Evolutionary conservation across 2,329 filamentous ascomycete species (phyloP).

Genomic region (Alternaria consortialis): DNA sequence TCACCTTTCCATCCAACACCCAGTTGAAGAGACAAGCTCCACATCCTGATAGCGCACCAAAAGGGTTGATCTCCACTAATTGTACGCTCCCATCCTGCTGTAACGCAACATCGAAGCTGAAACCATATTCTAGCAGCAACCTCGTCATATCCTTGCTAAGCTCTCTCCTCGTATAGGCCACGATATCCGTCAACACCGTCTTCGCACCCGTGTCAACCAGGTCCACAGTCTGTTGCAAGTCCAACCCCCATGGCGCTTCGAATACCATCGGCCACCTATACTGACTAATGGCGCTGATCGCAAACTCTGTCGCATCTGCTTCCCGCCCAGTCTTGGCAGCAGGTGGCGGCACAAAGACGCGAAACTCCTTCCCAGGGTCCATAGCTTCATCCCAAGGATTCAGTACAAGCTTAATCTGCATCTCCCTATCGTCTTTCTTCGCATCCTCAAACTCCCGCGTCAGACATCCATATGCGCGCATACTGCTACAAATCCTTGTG

Average conservation of each 20-base stretch:
- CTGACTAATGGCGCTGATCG: conserved; percentile 22
- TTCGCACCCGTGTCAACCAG: conserved; percentile 6
- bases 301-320: not conserved
- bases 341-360: conserved; percentile 56
- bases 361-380: conserved; percentile 52
- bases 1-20: conserved; percentile 49
- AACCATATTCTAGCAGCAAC: conserved; percentile 51
- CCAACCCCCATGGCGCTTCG: not conserved
- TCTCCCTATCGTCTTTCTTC: conserved; percentile 21
- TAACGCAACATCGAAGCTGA: conserved; percentile 57
- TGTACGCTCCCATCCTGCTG: conserved; percentile 38
- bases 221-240: not conserved
- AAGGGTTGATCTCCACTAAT: conserved; percentile 59
- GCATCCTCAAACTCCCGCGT: conserved; percentile 21
- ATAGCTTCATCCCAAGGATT: conserved; percentile 56
- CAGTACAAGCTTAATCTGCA: conserved; percentile 50
- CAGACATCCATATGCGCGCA: conserved; percentile 50
- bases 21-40: conserved; percentile 60
- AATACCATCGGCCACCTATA: conserved; percentile 23
- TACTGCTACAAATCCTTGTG: conserved; percentile 52
- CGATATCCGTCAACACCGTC: conserved; percentile 5
- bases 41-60: conserved; percentile 56
- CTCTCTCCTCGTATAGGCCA: conserved; percentile 1
- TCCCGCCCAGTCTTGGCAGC: conserved; percentile 6
- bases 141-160: conserved; percentile 15